Evolutionary conservation across 805 yeast species (phyloP), one percentile per base, ranked within the genome.

Genomic region (Cephaloascus albidus): DNA sequence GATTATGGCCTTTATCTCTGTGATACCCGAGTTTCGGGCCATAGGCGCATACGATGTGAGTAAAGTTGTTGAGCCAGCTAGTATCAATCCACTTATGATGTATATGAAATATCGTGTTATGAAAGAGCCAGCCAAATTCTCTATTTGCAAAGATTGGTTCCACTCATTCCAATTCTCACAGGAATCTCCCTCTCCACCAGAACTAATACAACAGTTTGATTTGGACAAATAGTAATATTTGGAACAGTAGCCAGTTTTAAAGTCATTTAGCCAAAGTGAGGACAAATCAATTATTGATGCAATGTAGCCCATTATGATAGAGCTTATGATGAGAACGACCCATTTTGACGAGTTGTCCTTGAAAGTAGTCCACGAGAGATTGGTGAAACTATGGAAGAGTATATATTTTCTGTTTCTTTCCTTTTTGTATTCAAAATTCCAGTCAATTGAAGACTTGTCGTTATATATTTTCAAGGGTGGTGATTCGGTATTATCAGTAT

Each of bases 1-100:
- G 10, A 85, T 65, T 16, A 82, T 72, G 32, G 80, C 65, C 50
- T 81, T 81, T 36, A 82, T 71, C 49, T 85, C 95, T 1, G 88
- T 72, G 20, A 86, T 81, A 4, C 95, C 95, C 37, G 85, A 70
- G 41, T 68, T 64, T 18, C 60, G 0, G 66, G 61, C 2, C 72
- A 58, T 19, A 39, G 45, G 26, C 45, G 40, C 2, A 61, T 50
- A 3, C 61, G 32, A 34, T 12, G 40, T 45, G n/a, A 31, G 14
- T 8, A n/a, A 31, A 31, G 15, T n/a, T 8, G 18, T 31, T 3
- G 20, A 16, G 8, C 36, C 3, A 10, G 40, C 15, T 14, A 43
- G 35, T 4, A 37, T 19, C 23, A 44, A 34, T 1, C 32, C 16
- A 5, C 40, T 26, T 3, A 36, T 3, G 10, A 38, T 34, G 27